Percentiles rank a stretch among this genome's conserved stretches.
These are phyloP conservation scores for Barnettozyma sp. DNA, from an alignment of 805 yeast species.

Conservation along the genomic window DNA sequence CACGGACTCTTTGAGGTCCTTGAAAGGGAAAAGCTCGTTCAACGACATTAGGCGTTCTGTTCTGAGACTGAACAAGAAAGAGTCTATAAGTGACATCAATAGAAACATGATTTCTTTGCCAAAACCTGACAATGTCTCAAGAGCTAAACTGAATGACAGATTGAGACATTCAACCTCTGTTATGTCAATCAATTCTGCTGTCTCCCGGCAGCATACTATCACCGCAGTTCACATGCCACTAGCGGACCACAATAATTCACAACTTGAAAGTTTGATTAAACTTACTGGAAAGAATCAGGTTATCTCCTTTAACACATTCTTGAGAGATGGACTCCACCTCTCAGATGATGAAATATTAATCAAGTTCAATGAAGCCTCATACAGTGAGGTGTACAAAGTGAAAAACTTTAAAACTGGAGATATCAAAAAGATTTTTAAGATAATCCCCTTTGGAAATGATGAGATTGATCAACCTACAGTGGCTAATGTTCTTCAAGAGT, in stretches of 20 bases:
- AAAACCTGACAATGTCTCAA: slow-evolving; percentile 44
- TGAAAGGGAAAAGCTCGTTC: slow-evolving; percentile 22
- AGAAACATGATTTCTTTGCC: slow-evolving; percentile 48
- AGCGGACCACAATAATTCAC: slow-evolving; percentile 28
- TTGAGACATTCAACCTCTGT: slow-evolving; percentile 45
- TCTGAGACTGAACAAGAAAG: slow-evolving; percentile 20
- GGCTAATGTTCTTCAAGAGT: slow-evolving; percentile 39
- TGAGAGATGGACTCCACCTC: slow-evolving; percentile 27
- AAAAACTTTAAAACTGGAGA: slow-evolving; percentile 20
- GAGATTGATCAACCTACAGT: slow-evolving; percentile 35
- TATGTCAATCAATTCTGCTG: slow-evolving; percentile 31
- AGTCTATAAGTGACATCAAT: slow-evolving; percentile 20
- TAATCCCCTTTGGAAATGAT: slow-evolving; percentile 46
- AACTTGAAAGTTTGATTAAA: slow-evolving; percentile 28
- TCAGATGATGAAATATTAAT: slow-evolving; percentile 24
- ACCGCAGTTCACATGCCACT: slow-evolving; percentile 9
- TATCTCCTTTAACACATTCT: slow-evolving; percentile 26
- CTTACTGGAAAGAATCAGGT: slow-evolving; percentile 30
- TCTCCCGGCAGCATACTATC: slow-evolving; percentile 17
- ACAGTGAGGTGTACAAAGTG: slow-evolving; percentile 37
- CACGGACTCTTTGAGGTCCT: slow-evolving; percentile 21
- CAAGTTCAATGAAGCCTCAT: slow-evolving; percentile 42
- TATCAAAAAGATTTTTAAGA: slow-evolving; percentile 35
- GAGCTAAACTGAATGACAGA: slow-evolving; percentile 47
- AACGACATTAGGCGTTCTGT: slow-evolving; percentile 28